Base-by-base conservation (phyloP, 345 rosid genomes). In the Clarkia xantiana region DNA sequence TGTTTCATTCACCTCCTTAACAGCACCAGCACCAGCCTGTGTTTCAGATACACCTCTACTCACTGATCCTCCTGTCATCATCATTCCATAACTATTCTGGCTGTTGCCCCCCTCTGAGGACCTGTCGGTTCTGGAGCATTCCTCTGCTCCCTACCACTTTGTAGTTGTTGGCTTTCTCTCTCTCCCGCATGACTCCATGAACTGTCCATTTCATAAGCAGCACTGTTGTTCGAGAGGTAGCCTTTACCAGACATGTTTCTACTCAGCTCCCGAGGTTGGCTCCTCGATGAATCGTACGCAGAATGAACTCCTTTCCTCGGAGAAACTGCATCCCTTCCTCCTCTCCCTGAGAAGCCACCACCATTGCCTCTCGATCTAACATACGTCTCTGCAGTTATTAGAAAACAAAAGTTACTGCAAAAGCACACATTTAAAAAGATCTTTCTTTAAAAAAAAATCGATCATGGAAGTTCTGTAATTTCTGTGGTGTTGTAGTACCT, bases 251-350 rank as follows among this genome's bases (percentile, higher is more conserved):
- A 81, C 50, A 65, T 52, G 65, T 52, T 87, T 67, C 94, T 80
- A 69, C 52, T 72, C 18, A 78, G 60, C 45, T 91, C 96, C 53
- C 80, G 76, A 42, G 75, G 49, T 67, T 79, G 90, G 70, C 67
- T 64, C 79, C 83, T 64, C 82, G 81, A 78, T 40, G 78, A 71
- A 45, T 81, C 93, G 71, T 55, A 78, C 49, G 82, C 58, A 55
- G 75, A 16, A 55, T 67, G 64, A 51, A 75, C 80, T 57, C 84
- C 97, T 57, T 58, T 76, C 52, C 70, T 69, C 7, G 96, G 94
- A 59, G 96, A 84, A 54, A 81, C 67, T 19, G 93, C 80, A 53
- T 91, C 95, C 67, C 81, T 73, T 50, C 73, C 74, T 66, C 82
- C 82, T 63, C 82, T 78, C 70, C 69, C 72, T 57, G 78, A 86